Conservation (phyloP, 2,329 filamentous ascomycete genomes). For the Orbilia ellipsospora region DNA sequence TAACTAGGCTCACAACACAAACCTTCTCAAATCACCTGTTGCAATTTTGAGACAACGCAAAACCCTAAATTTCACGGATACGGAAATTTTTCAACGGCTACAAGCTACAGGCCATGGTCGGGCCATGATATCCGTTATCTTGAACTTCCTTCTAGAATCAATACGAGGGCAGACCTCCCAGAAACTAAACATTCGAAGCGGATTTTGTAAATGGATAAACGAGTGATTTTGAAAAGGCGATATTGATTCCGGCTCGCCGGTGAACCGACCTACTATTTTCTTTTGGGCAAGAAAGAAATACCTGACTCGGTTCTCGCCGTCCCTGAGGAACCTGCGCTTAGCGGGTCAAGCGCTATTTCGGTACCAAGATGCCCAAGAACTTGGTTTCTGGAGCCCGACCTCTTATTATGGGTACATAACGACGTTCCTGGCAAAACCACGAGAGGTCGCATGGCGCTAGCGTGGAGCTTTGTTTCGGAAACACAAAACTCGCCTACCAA, state of each 20-base stretch:
- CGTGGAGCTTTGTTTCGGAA: too few species aligned
- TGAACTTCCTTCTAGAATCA: too few species aligned
- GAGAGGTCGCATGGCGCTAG: conserved; percentile 13
- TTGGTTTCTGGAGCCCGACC: conserved; percentile 42
- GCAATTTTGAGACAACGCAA: conserved; percentile 13
- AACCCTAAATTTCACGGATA: background rate
- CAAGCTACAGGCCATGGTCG: too few species aligned
- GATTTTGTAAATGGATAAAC: background rate
- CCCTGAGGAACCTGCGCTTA: conserved; percentile 38
- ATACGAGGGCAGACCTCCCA: background rate
- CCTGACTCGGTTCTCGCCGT: conserved; percentile 40
- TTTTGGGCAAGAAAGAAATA: conserved; percentile 19
- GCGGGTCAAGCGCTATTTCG: conserved; percentile 15
- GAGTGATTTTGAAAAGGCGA: background rate
- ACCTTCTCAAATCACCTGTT: conserved; percentile 6
- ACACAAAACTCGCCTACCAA: background rate
- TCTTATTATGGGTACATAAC: conserved; percentile 1
- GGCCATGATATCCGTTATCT: too few species aligned
- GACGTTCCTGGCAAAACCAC: background rate
- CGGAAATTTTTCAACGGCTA: too few species aligned
- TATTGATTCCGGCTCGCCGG: too few species aligned
- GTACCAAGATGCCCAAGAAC: conserved; percentile 34
- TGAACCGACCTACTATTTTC: conserved; percentile 32
- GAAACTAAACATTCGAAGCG: conserved; percentile 3
- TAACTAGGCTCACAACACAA: conserved; percentile 19